Evolutionary conservation across 805 yeast species (phyloP).

Genomic region (Ogataea paradorogensis): DNA sequence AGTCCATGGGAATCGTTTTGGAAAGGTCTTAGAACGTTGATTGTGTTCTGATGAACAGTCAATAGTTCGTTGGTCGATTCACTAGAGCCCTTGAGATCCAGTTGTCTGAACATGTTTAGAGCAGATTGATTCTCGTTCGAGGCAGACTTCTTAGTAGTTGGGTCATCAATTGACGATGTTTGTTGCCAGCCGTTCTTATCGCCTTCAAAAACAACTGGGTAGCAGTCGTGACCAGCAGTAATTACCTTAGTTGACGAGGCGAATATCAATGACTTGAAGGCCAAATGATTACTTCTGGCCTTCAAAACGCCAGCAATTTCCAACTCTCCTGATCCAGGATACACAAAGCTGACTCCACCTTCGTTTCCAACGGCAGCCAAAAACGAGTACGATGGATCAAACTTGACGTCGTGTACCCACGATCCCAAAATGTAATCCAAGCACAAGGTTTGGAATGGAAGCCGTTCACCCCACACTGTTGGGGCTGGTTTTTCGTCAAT

Average conservation of each 20-base stretch:
- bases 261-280: constrained; percentile 77
- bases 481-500: constrained; percentile 80
- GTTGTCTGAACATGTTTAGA: constrained; percentile 88
- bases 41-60: constrained; percentile 90
- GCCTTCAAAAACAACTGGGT: constrained; percentile 83
- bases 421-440: constrained; percentile 78
- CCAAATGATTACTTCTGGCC: constrained; percentile 67
- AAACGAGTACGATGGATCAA: constrained; percentile 75
- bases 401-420: constrained; percentile 89
- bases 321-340: constrained; percentile 60
- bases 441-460: constrained; percentile 90
- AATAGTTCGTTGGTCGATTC: constrained; percentile 48
- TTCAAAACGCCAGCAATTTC: constrained; percentile 52
- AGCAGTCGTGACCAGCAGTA: constrained; percentile 91
- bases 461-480: constrained; percentile 88
- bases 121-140: constrained; percentile 72
- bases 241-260: constrained; percentile 62
- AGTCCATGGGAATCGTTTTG: constrained; percentile 47
- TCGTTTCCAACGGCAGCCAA: constrained; percentile 86
- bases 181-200: constrained; percentile 58
- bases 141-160: constrained; percentile 38
- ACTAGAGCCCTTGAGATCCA: constrained; percentile 88
- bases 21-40: constrained; percentile 60
- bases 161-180: constrained; percentile 62
- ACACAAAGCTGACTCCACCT: constrained; percentile 75